Conservation (phyloP, 2,329 filamentous ascomycete species). For the Epichloe elymi region DNA sequence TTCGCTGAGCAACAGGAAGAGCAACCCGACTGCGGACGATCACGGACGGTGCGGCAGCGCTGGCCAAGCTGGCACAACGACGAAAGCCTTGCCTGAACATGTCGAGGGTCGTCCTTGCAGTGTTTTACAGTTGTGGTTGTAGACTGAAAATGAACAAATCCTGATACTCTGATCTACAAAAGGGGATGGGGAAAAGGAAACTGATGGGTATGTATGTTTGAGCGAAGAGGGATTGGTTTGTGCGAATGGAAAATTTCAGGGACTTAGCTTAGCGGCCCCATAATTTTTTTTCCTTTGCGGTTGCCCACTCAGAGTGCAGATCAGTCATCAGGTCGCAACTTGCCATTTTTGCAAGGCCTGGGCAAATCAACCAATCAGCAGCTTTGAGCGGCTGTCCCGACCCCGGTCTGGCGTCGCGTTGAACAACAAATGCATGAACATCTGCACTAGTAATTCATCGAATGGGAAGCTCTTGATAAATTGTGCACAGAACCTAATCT, state of each 20-base stretch:
- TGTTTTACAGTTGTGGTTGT: neutral
- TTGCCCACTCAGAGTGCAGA: neutral
- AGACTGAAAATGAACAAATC: neutral
- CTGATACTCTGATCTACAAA: neutral
- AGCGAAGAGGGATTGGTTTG: neutral
- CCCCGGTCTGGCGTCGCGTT: neutral
- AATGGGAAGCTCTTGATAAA: neutral
- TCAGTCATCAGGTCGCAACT: neutral
- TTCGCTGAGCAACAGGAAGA: constrained; percentile 13
- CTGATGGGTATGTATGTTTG: neutral
- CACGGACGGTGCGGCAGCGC: constrained; percentile 16
- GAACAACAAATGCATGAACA: neutral
- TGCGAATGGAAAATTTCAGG: neutral
- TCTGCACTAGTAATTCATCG: neutral
- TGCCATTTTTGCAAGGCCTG: neutral
- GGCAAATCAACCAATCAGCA: neutral
- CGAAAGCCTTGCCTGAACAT: constrained; percentile 26
- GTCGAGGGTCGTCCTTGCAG: constrained; percentile 6
- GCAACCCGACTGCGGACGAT: constrained; percentile 17
- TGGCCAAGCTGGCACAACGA: constrained; percentile 25
- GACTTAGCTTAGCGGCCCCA: neutral
- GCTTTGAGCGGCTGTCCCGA: no score
- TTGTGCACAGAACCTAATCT: no score
- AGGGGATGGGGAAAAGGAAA: neutral
- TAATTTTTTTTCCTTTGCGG: constrained; percentile 2